These are phyloP conservation scores for Yamadazyma sp. DNA, from an alignment of 805 yeast genomes.

Conservation along the genomic window DNA sequence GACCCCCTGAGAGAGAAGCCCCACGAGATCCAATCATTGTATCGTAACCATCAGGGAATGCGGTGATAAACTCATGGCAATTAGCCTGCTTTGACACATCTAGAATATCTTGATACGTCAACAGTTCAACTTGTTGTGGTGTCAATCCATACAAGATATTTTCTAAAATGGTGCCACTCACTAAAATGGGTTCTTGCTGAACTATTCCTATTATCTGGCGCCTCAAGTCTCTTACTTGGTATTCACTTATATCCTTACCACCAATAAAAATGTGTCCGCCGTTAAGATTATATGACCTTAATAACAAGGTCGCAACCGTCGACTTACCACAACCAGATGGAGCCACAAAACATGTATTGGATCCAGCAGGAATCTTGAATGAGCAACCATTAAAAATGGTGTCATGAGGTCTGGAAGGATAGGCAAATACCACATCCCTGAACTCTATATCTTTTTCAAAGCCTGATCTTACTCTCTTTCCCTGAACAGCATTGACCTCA, in stretches of 20 bases:
- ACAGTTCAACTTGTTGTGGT: conserved; percentile 29
- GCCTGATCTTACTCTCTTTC: conserved; percentile 18
- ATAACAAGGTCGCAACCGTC: conserved; percentile 53
- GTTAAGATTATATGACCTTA: conserved; percentile 52
- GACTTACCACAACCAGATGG: conserved; percentile 65
- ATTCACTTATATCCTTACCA: conserved; percentile 46
- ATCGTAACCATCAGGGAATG: conserved; percentile 61
- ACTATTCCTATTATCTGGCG: conserved; percentile 53
- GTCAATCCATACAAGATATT: conserved; percentile 55
- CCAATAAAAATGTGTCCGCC: conserved; percentile 52
- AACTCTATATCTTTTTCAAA: conserved; percentile 35
- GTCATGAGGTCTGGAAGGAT: conserved; percentile 41
- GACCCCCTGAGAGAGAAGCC: conserved; percentile 68
- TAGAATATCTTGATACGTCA: conserved; percentile 43
- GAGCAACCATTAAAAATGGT: conserved; percentile 38
- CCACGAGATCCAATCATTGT: conserved; percentile 58
- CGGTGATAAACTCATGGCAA: conserved; percentile 54
- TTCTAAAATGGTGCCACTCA: conserved; percentile 55
- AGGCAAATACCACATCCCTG: conserved; percentile 39
- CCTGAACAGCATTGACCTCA: conserved; percentile 37
- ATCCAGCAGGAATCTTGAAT: conserved; percentile 34
- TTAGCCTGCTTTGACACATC: conserved; percentile 53
- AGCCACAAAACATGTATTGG: conserved; percentile 49
- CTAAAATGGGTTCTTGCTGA: conserved; percentile 61
- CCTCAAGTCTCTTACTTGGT: conserved; percentile 51